These are phyloP conservation scores for Coelastrella sp. DNA, from an alignment of 139 green algal genomes.

Conservation along the genomic window DNA sequence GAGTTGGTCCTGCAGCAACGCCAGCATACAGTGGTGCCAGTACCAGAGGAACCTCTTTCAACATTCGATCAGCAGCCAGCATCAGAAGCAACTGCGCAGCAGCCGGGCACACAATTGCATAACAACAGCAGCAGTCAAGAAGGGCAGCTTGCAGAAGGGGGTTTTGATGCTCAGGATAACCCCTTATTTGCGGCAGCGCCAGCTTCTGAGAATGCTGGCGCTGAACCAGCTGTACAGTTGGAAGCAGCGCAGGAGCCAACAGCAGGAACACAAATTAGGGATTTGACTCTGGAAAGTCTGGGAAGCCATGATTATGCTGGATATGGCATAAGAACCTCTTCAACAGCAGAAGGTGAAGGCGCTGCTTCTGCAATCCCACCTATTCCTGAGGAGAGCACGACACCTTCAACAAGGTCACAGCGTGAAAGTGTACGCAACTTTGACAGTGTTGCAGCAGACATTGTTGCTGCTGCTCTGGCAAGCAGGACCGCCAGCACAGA, in stretches of 20 bases:
- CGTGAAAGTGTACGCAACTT: not conserved
- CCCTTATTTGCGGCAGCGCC: not conserved
- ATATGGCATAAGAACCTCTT: not conserved
- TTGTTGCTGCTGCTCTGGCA: not conserved
- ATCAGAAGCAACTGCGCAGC: not conserved
- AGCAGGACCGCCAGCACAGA: conserved; percentile 6
- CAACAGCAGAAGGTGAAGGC: not conserved
- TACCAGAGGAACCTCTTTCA: not conserved
- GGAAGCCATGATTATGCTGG: not conserved
- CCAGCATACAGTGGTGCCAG: not conserved
- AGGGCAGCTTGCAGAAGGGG: not conserved
- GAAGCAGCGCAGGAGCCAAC: not conserved
- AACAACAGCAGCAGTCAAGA: not conserved
- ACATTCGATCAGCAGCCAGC: too few relatives aligned
- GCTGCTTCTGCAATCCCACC: not conserved
- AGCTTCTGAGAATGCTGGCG: not conserved
- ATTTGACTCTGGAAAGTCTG: not conserved
- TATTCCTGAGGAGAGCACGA: not conserved
- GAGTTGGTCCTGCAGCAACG: conserved; percentile 23
- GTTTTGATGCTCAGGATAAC: not conserved
- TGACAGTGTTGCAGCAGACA: not conserved
- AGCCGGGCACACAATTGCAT: not conserved
- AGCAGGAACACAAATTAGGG: not conserved
- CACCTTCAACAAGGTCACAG: not conserved
- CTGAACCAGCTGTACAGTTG: not conserved